Evolutionary conservation across 352 stramenopile genomes (phyloP), one percentile per base, ranked within the genome.

Genomic region (Phytopythium kandeliae): DNA sequence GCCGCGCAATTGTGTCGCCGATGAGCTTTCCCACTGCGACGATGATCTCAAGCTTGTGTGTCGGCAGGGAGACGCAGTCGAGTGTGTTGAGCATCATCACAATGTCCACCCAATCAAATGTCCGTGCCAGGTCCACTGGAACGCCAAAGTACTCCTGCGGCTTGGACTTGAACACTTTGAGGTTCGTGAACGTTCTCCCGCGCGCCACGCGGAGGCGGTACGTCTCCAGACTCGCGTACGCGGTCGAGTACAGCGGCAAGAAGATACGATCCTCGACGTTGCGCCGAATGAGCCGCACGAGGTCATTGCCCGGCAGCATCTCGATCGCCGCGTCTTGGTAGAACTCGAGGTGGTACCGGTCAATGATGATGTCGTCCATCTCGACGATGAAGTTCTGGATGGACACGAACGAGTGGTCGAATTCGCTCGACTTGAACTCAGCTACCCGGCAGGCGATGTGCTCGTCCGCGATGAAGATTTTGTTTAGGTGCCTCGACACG

Each of bases 191-290:
- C 28, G 73, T 62, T 0, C 58, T 56, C 16, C 54, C 58, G 30
- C 74, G 72, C 21, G 62, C 56, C 22, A 48, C 30, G 4, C 76
- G 77, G 3, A 85, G 43, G 7, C 63, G 53, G 6, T 60, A 31
- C 0, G 64, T 82, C 35, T 89, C 71, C 33, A 89, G 52, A 9
- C 67, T 82, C 16, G 68, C 60, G 51, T 94, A 92, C 2, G 72
- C 73, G 9, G 69, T 48, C 1, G 58, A 48, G 46, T 85, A 77
- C 24, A 89, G 52, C 16, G 66, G 62, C 41, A 89, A 64, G 45
- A 93, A 95, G 25, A 90, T 72, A 19, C 82, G 80, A 30, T 95
- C 85, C 60, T 95, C 85, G 3, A 93, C 68, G 43, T 88, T 62
- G 25, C 80, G 70, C 25, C 80, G 82, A 54, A 92, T 79, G 9